A percentile compares a stretch with the other conserved stretches of the same genome.
These are phyloP conservation scores for Allomyces arbusculus DNA, from an alignment of 192 early-diverging fungal species.

Conservation along the genomic window DNA sequence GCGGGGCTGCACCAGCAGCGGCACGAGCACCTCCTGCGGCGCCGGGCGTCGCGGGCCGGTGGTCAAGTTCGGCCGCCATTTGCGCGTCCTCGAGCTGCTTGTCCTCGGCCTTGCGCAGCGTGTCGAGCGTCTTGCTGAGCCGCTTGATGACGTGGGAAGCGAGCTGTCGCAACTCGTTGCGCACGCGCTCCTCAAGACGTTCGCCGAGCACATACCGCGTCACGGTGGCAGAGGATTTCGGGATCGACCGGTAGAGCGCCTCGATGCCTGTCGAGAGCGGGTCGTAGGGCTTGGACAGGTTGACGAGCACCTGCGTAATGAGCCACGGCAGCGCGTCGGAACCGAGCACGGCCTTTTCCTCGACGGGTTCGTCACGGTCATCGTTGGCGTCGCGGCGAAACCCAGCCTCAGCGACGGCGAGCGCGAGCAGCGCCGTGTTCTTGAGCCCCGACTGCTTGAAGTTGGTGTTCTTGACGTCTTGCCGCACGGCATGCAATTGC, in stretches of 20 bases:
- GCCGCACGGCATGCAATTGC: neutral
- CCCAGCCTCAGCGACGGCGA: neutral
- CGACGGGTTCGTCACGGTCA: neutral
- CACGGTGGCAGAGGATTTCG: neutral
- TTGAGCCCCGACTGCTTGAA: neutral
- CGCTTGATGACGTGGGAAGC: neutral
- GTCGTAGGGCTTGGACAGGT: neutral
- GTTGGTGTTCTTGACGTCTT: neutral
- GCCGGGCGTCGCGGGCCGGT: too few species aligned
- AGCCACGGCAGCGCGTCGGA: neutral
- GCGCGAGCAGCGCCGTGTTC: neutral
- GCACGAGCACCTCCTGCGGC: neutral
- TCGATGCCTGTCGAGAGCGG: neutral
- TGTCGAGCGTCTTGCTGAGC: neutral
- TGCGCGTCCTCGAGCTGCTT: too few species aligned
- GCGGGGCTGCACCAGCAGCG: neutral
- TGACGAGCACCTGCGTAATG: neutral
- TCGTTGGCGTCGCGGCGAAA: neutral
- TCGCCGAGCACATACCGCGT: neutral
- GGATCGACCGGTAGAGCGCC: neutral
- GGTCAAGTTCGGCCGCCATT: too few species aligned
- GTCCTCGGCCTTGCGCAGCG: neutral
- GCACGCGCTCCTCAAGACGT: neutral
- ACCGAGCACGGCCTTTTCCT: neutral
- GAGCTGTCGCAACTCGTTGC: neutral